Evolutionary conservation across 371 early-diverging fungal genomes (phyloP).

Genomic region (Coemansia sp.): DNA sequence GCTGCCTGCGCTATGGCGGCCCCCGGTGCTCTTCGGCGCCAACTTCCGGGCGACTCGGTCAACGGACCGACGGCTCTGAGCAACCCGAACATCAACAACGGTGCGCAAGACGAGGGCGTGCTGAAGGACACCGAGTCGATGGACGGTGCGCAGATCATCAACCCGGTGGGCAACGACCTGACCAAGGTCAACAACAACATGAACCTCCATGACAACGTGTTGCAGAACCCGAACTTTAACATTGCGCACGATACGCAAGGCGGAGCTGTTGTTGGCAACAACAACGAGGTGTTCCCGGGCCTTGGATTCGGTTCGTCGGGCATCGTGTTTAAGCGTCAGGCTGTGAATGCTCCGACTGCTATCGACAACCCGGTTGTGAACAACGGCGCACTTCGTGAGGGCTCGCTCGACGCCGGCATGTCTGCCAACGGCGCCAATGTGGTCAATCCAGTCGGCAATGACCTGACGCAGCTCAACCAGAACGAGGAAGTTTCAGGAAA

Average conservation of each 20-base stretch:
- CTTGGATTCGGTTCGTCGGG: neutral
- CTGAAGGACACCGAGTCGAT: conserved; percentile 26
- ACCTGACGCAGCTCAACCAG: conserved; percentile 24
- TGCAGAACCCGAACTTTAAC: conserved; percentile 43
- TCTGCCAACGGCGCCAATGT: conserved; percentile 34
- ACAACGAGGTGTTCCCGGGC: conserved; percentile 32
- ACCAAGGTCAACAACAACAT: conserved; percentile 25
- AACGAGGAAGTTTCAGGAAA: conserved; percentile 40
- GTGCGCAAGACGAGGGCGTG: conserved; percentile 30
- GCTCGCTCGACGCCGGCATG: conserved; percentile 20
- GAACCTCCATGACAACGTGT: conserved; percentile 37
- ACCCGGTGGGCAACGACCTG: conserved; percentile 34
- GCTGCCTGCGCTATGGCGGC: conserved; percentile 27
- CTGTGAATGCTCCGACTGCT: conserved; percentile 29
- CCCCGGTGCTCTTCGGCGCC: neutral
- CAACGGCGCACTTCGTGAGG: conserved; percentile 30
- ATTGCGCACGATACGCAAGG: conserved; percentile 21
- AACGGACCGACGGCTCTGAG: conserved; percentile 40
- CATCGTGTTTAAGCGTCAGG: conserved; percentile 21
- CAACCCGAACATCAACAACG: conserved; percentile 45
- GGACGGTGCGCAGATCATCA: conserved; percentile 32
- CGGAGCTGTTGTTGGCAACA: conserved; percentile 35
- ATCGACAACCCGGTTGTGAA: conserved; percentile 27
- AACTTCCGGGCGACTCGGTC: conserved; percentile 28
- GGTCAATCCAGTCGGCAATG: conserved; percentile 40